Evolutionary conservation across 2,329 filamentous ascomycete species (phyloP).

Genomic region (Colletotrichum echinochloae): DNA sequence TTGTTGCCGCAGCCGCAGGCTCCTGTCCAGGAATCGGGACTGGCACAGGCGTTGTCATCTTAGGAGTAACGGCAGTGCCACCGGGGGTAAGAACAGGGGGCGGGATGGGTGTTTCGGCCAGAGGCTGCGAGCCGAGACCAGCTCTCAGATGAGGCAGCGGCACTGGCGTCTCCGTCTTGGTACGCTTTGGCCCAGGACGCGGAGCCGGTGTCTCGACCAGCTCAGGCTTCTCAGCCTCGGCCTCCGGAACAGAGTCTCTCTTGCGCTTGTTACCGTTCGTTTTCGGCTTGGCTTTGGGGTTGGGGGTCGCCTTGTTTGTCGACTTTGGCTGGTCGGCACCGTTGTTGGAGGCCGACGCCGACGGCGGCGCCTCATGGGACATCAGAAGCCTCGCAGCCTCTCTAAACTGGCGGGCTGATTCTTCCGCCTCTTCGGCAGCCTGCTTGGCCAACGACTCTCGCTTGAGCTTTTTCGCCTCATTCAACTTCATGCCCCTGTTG

Average conservation of each 20-base stretch:
- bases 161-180: conserved; percentile 69
- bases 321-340: conserved; percentile 48
- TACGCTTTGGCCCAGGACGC: conserved; percentile 62
- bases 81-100: conserved; percentile 50
- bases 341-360: conserved; percentile 42
- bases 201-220: conserved; percentile 43
- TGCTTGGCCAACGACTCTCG: conserved; percentile 72
- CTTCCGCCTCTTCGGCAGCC: conserved; percentile 72
- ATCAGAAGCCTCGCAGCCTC: conserved; percentile 61
- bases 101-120: conserved; percentile 38
- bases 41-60: conserved; percentile 51
- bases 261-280: conserved; percentile 61
- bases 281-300: conserved; percentile 46
- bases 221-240: conserved; percentile 47
- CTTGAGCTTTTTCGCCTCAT: conserved; percentile 82
- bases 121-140: conserved; percentile 43
- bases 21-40: conserved; percentile 42
- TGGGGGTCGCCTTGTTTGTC: conserved; percentile 44
- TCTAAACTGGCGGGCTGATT: conserved; percentile 65
- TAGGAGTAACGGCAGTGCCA: conserved; percentile 38
- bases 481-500: conserved; percentile 82
- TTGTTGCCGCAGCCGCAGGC: neutral
- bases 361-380: conserved; percentile 46
- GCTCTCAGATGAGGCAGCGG: conserved; percentile 57
- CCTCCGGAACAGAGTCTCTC: conserved; percentile 53